Base-by-base conservation (phyloP, 2,329 filamentous ascomycete genomes). In the Apiospora hydei region DNA sequence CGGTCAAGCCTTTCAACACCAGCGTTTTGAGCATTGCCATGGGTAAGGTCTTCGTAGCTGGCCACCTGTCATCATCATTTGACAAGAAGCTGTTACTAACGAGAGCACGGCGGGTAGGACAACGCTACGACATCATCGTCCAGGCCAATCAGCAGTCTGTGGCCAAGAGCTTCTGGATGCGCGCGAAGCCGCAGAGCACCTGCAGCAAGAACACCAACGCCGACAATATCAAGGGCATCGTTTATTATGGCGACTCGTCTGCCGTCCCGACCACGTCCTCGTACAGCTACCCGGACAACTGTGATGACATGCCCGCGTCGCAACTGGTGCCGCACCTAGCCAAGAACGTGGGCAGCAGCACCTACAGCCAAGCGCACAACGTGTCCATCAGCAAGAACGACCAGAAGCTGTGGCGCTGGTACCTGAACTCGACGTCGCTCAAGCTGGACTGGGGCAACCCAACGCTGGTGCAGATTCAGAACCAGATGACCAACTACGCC, bases 1-100 rank as follows among this genome's bases (percentile, higher is more conserved):
- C 89, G 2, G 84, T 92, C 34, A 76, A 83, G 34, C 89, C 90
- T 0, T 92, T 87, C 73, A 80, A 80, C 0, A 85, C 88, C 0
- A 82, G 83, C 0, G 81, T 80, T 26, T 69, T 90, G 4, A 81
- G 82, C 38, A 74, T 79, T 38, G 77, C 72, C 13, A 78, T 78
- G 34, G 78, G 77, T 77, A 73, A 73, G 76, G 30, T 7, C 3
- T n/a, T 21, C 41, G 44, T 8, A 13, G 5, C 18, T 8, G 10
- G 1, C 26, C n/a, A n/a, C n/a, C 21, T 67, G 18, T n/a, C 24
- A 14, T 4, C 51, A 5, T 16, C n/a, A n/a, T n/a, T n/a, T 30
- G 10, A 24, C 26, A n/a, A 14, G n/a, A 5, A 11, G 14, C 24
- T 34, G 13, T 14, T 3, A 13, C 74, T 76, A 51, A 77, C 69